Conservation (phyloP, 2,329 filamentous ascomycete species). For the Fusarium dimerum region DNA sequence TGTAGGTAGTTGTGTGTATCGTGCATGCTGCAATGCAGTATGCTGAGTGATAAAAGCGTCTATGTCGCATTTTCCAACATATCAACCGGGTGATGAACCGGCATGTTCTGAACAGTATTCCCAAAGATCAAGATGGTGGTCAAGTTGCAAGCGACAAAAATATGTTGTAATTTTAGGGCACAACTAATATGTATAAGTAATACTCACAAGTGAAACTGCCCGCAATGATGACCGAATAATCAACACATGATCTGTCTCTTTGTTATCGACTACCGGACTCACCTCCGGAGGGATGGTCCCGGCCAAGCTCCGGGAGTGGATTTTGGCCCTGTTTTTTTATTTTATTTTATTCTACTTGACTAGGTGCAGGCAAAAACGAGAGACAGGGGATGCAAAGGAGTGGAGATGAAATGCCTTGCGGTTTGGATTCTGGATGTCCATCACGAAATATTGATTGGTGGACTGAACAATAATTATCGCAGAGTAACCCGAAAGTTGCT, state of each 20-base stretch:
- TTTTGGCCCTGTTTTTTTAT: neutral
- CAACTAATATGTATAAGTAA: no score
- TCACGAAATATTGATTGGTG: no score
- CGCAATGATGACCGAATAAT: conserved; percentile 14
- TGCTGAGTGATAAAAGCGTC: neutral
- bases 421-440: conserved; percentile 4
- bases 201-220: neutral
- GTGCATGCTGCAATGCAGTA: neutral
- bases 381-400: conserved; percentile 12
- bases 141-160: no score
- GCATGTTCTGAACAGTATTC: neutral
- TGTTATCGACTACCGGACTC: conserved; percentile 13
- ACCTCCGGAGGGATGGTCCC: conserved; percentile 20
- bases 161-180: no score
- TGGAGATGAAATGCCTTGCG: conserved; percentile 14
- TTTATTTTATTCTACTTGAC: no score
- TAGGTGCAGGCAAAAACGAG: conserved; percentile 8
- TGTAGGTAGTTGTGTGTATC: neutral
- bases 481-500: neutral
- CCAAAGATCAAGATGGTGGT: neutral
- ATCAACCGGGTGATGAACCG: neutral
- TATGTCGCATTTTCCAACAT: neutral
- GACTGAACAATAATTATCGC: neutral
- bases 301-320: conserved; percentile 8
- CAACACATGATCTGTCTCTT: conserved; percentile 3